A percentile compares a stretch with the other conserved stretches of the same genome.
phyloP scores from a whole-genome alignment of 192 early-diverging fungal genomes.

The Coemansia sp. region DNA sequence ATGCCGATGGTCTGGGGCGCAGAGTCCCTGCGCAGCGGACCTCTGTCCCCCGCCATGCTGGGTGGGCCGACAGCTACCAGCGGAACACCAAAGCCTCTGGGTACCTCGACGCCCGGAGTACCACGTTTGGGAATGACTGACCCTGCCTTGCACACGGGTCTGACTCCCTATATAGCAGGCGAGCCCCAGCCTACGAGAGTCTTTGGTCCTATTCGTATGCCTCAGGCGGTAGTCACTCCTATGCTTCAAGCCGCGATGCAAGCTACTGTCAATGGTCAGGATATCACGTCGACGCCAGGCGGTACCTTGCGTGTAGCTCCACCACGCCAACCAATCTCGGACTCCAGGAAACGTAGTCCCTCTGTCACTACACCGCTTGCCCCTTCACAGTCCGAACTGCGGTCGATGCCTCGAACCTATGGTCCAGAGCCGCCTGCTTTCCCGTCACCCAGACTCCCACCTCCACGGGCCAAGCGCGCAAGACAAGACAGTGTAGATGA shows the following conservation, averaged over 20 bases:
- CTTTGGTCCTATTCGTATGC: slow-evolving; percentile 15
- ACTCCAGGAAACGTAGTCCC: background rate
- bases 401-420: background rate
- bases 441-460: background rate
- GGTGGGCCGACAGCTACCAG: slow-evolving; percentile 60
- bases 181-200: slow-evolving; percentile 25
- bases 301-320: slow-evolving; percentile 29
- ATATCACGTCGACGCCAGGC: slow-evolving; percentile 40
- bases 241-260: slow-evolving; percentile 38
- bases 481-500: background rate
- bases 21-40: slow-evolving; percentile 69
- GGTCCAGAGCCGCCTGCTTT: background rate
- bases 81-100: background rate
- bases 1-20: slow-evolving; percentile 59
- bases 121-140: slow-evolving; percentile 32
- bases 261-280: slow-evolving; percentile 35
- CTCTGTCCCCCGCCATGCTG: slow-evolving; percentile 78
- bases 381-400: background rate
- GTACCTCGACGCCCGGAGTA: background rate
- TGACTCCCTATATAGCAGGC: slow-evolving; percentile 44
- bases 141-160: slow-evolving; percentile 42
- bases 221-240: slow-evolving; percentile 26
- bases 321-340: background rate
- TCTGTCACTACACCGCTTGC: background rate
- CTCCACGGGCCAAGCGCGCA: background rate